These are phyloP conservation scores for Paraphaeosphaeria minitans DNA, from an alignment of 2,329 filamentous ascomycete genomes.

Conservation along the genomic window DNA sequence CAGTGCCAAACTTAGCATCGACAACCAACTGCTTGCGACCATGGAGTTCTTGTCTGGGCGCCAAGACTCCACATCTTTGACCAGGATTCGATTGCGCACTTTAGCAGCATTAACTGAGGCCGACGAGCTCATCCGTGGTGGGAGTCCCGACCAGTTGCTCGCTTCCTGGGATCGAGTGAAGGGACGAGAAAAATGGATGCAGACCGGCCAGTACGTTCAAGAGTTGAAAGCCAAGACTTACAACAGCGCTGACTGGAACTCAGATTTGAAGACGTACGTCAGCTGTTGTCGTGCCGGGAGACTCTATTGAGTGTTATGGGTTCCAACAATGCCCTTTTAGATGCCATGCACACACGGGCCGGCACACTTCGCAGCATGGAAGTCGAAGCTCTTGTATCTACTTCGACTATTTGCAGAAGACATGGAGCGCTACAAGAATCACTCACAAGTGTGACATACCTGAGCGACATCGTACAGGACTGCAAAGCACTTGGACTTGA, in stretches of 20 bases:
- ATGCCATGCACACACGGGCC: constrained; percentile 64
- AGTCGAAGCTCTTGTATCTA: constrained; percentile 74
- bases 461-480: constrained; percentile 75
- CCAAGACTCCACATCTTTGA: constrained; percentile 30
- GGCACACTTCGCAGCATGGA: constrained; percentile 73
- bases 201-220: constrained; percentile 70
- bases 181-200: constrained; percentile 76
- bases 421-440: constrained; percentile 87
- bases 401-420: constrained; percentile 75
- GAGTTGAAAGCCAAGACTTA: too few relatives aligned
- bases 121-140: constrained; percentile 72
- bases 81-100: constrained; percentile 35
- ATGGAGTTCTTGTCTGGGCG: constrained; percentile 45
- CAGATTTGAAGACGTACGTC: constrained; percentile 77
- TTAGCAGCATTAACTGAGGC: constrained; percentile 80
- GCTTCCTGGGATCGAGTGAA: constrained; percentile 68
- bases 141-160: constrained; percentile 64
- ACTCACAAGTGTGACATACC: constrained; percentile 79
- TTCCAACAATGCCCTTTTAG: constrained; percentile 68
- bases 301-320: constrained; percentile 81
- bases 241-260: constrained; percentile 38
- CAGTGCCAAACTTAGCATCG: constrained; percentile 62
- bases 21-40: constrained; percentile 62
- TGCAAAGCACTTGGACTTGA: constrained; percentile 74
- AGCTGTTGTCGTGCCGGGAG: constrained; percentile 81